phyloP scores from a whole-genome alignment of 2,329 filamentous ascomycete species.

The Daldinia eschscholtzii region DNA sequence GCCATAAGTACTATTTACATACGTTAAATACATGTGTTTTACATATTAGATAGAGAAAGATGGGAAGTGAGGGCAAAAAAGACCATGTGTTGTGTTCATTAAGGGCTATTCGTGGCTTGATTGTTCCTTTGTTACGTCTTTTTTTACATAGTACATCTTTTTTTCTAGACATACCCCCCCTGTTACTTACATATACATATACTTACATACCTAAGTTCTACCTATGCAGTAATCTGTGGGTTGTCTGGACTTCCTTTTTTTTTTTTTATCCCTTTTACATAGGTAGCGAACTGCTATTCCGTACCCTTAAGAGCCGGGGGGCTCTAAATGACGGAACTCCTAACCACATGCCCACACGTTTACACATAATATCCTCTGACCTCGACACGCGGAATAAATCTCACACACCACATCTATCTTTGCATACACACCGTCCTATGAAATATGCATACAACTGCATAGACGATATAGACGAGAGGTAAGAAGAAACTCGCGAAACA shows the following conservation, averaged over 20 bases:
- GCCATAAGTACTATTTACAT: not conserved
- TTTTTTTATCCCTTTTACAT: slow-evolving; percentile 1
- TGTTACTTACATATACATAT: slow-evolving; percentile 6
- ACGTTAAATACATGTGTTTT: not conserved
- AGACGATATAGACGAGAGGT: not conserved
- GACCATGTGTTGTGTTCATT: slow-evolving; percentile 40
- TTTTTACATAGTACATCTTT: too few species aligned
- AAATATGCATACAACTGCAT: slow-evolving; percentile 18
- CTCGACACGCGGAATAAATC: slow-evolving; percentile 43
- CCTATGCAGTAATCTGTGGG: slow-evolving; percentile 17
- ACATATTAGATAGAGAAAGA: slow-evolving; percentile 1
- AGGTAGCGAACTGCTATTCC: slow-evolving; percentile 3
- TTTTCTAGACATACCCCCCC: slow-evolving; percentile 32
- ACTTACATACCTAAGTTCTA: too few species aligned
- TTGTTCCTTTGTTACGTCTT: slow-evolving; percentile 13
- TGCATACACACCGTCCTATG: slow-evolving; percentile 28
- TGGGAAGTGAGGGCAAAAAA: slow-evolving; percentile 16
- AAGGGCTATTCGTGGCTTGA: slow-evolving; percentile 39
- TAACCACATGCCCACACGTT: slow-evolving; percentile 40
- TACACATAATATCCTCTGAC: slow-evolving; percentile 35
- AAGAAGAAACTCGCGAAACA: slow-evolving; percentile 22
- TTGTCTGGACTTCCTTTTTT: slow-evolving; percentile 19
- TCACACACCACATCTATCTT: slow-evolving; percentile 39
- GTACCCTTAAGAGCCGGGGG: slow-evolving; percentile 19
- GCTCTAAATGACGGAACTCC: slow-evolving; percentile 25